phyloP scores from a whole-genome alignment of 2,329 filamentous ascomycete genomes.

The Fusarium nurragi region DNA sequence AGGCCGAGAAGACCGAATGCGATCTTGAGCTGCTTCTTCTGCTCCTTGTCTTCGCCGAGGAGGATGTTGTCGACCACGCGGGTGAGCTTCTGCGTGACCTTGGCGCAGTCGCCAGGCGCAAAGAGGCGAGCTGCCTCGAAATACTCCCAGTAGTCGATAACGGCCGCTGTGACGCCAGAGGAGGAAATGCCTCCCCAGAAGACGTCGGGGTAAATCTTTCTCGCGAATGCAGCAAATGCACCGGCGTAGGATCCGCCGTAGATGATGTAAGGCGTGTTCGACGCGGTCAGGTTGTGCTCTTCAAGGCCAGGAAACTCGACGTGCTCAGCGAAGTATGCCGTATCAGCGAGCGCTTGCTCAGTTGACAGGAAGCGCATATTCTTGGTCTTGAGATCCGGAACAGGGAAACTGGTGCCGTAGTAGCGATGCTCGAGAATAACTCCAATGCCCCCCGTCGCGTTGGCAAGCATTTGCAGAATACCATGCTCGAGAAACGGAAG shows the following conservation, averaged over 20 bases:
- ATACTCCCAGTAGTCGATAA: conserved; percentile 79
- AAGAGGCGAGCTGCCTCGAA: conserved; percentile 61
- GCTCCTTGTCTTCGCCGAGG: conserved; percentile 50
- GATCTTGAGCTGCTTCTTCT: conserved; percentile 59
- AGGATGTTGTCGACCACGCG: conserved; percentile 63
- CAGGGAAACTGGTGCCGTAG: conserved; percentile 81
- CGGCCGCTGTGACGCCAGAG: conserved; percentile 80
- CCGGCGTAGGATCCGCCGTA: conserved; percentile 90
- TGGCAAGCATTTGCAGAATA: conserved; percentile 74
- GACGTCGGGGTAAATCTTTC: conserved; percentile 78
- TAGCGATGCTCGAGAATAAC: conserved; percentile 89
- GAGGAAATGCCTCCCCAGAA: conserved; percentile 84
- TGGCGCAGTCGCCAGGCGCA: conserved; percentile 68
- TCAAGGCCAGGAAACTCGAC: conserved; percentile 76
- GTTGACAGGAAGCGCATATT: conserved; percentile 85
- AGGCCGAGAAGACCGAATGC: conserved; percentile 59
- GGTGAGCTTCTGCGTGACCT: conserved; percentile 67
- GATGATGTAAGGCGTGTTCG: conserved; percentile 74
- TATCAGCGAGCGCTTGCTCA: conserved; percentile 83
- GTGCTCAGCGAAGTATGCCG: conserved; percentile 80
- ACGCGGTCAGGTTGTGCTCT: conserved; percentile 71
- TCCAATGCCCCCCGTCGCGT: conserved; percentile 77
- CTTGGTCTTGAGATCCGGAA: conserved; percentile 69
- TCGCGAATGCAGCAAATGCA: conserved; percentile 78
- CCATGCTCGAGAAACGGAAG: conserved; percentile 80